Conservation (phyloP, 2,329 filamentous ascomycete genomes). For the Xylariales sp. region DNA sequence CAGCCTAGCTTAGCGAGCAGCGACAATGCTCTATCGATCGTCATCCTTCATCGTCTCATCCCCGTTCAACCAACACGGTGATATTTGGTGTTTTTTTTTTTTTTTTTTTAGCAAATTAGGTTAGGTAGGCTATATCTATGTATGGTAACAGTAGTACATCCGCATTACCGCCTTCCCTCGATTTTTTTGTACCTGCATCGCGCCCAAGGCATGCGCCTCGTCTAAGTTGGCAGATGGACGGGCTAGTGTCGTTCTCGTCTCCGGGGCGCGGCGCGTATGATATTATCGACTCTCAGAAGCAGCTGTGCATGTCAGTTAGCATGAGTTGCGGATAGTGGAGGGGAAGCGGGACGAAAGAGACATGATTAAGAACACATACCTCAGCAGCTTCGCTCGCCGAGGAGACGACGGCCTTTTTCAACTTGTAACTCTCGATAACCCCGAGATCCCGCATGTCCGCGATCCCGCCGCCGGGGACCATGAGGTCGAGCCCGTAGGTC, state of each 20-base stretch:
- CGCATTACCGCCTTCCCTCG: constrained; percentile 13
- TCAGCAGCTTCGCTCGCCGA: constrained; percentile 97
- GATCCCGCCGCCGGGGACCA: constrained; percentile 90
- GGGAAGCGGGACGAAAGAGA: background rate
- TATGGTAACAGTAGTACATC: constrained; percentile 42
- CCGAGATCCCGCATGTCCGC: constrained; percentile 95
- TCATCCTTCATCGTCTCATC: background rate
- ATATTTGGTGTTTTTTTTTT: background rate
- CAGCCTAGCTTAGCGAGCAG: background rate
- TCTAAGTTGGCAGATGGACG: background rate
- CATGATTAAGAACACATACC: constrained; percentile 64
- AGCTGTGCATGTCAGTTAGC: constrained; percentile 64
- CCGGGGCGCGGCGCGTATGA: constrained; percentile 92
- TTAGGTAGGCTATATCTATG: constrained; percentile 23
- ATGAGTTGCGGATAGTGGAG: background rate
- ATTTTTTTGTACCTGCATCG: constrained; percentile 1
- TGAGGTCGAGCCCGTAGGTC: constrained; percentile 89
- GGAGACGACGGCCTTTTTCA: constrained; percentile 97
- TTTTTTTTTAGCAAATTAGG: background rate
- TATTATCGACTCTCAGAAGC: constrained; percentile 94
- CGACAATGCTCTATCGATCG: background rate
- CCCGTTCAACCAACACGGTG: background rate
- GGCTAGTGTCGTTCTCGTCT: constrained; percentile 78
- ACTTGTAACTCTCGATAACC: constrained; percentile 97
- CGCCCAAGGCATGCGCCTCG: background rate